phyloP scores from a whole-genome alignment of 2,329 filamentous ascomycete genomes.

The Alternaria sp. region DNA sequence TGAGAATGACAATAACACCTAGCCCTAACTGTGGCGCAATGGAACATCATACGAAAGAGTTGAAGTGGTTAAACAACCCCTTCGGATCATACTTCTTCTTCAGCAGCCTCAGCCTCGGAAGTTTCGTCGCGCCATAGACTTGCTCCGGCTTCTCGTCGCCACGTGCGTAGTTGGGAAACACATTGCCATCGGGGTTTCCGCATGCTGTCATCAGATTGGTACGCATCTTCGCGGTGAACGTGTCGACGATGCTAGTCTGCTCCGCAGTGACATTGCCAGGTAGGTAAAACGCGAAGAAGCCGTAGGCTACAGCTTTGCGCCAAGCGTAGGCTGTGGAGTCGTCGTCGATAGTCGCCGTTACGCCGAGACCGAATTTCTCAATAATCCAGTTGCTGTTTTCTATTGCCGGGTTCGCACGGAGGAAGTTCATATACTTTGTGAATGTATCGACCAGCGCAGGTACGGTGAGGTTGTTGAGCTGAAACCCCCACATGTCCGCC shows the following conservation, averaged over 20 bases:
- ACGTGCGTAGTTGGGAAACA: constrained; percentile 43
- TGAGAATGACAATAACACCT: neutral
- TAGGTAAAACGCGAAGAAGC: constrained; percentile 17
- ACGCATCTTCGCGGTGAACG: neutral
- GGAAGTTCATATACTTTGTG: neutral
- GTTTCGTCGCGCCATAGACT: constrained; percentile 39
- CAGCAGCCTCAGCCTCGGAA: constrained; percentile 34
- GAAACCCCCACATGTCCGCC: constrained; percentile 1
- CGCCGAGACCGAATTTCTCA: neutral
- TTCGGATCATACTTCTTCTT: constrained; percentile 43
- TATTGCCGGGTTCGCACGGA: neutral
- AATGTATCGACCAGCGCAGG: neutral
- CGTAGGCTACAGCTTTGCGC: constrained; percentile 19
- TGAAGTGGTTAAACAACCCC: neutral
- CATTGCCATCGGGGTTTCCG: constrained; percentile 6
- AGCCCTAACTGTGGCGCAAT: neutral
- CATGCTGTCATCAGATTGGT: neutral
- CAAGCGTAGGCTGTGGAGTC: constrained; percentile 34
- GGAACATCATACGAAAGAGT: neutral
- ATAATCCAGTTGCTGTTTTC: neutral
- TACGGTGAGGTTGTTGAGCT: constrained; percentile 1
- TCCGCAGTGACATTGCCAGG: neutral
- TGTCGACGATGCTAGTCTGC: neutral
- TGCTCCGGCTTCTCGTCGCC: constrained; percentile 31
- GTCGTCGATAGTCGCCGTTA: neutral